Evolutionary conservation across 345 rosid genomes (phyloP).

Genomic region (Lumnitzera littorea): DNA sequence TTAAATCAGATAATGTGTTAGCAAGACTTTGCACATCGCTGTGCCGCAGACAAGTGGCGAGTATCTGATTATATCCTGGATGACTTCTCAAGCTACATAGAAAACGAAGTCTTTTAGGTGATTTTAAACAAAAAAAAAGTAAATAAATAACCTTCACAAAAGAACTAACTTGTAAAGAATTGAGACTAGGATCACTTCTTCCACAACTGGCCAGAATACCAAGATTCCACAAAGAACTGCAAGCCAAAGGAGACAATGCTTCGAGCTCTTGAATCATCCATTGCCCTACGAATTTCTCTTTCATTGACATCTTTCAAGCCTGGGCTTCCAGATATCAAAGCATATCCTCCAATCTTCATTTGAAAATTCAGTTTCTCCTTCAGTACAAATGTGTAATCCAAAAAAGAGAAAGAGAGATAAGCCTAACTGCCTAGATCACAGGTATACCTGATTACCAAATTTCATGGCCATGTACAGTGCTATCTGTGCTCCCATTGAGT

Average conservation of each 20-base stretch:
- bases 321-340: constrained; percentile 83
- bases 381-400: not conserved
- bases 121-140: not conserved
- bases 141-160: not conserved
- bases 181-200: constrained; percentile 42
- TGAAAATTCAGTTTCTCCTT: not conserved
- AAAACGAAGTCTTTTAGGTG: constrained; percentile 1
- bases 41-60: constrained; percentile 47
- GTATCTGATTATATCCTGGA: constrained; percentile 50
- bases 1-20: constrained; percentile 61
- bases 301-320: constrained; percentile 42
- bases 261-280: constrained; percentile 53
- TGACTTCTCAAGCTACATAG: constrained; percentile 65
- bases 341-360: constrained; percentile 62
- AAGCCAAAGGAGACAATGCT: constrained; percentile 48
- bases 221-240: constrained; percentile 44
- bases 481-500: constrained; percentile 93
- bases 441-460: constrained; percentile 46
- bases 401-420: not conserved
- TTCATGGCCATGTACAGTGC: constrained; percentile 75
- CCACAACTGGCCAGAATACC: constrained; percentile 82
- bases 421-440: constrained; percentile 3
- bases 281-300: constrained; percentile 65
- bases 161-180: not conserved
- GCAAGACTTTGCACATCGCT: constrained; percentile 53